Conservation (phyloP, 208 protist genomes). For the Tritrichomonas musculus region DNA sequence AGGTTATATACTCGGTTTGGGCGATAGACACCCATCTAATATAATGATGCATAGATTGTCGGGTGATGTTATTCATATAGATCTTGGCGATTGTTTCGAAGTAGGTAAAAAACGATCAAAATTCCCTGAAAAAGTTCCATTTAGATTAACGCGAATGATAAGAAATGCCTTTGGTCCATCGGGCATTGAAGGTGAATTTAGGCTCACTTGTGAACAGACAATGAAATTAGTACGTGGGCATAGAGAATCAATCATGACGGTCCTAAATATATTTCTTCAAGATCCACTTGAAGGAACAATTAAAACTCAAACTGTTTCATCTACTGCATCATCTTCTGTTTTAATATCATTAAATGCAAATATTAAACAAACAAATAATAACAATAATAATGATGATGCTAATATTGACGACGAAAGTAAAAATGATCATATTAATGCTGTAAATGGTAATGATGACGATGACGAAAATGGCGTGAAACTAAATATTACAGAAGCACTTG, state of each 20-base stretch:
- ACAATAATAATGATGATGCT: too few species aligned
- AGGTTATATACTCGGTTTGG: background rate
- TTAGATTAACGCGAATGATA: slow-evolving; percentile 35
- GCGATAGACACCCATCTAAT: slow-evolving; percentile 14
- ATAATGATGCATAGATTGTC: background rate
- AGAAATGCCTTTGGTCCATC: background rate
- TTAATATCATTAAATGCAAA: too few species aligned
- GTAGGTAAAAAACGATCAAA: background rate
- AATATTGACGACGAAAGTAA: background rate
- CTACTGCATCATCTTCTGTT: too few species aligned
- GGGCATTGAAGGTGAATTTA: background rate
- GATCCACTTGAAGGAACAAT: background rate
- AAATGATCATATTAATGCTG: too few species aligned
- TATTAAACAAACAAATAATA: too few species aligned
- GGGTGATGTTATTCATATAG: slow-evolving; percentile 34
- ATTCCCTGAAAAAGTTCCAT: slow-evolving; percentile 25
- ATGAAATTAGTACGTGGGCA: background rate
- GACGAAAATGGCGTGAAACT: background rate
- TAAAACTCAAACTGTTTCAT: too few species aligned
- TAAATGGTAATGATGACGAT: background rate
- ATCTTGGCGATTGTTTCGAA: slow-evolving; percentile 43
- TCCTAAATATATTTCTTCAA: background rate
- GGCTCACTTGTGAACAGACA: background rate
- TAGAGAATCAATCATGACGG: slow-evolving; percentile 10
- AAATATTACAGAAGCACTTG: background rate